These are phyloP conservation scores for Pyrenochaeta sp. DNA, from an alignment of 2,329 filamentous ascomycete genomes.

Conservation along the genomic window DNA sequence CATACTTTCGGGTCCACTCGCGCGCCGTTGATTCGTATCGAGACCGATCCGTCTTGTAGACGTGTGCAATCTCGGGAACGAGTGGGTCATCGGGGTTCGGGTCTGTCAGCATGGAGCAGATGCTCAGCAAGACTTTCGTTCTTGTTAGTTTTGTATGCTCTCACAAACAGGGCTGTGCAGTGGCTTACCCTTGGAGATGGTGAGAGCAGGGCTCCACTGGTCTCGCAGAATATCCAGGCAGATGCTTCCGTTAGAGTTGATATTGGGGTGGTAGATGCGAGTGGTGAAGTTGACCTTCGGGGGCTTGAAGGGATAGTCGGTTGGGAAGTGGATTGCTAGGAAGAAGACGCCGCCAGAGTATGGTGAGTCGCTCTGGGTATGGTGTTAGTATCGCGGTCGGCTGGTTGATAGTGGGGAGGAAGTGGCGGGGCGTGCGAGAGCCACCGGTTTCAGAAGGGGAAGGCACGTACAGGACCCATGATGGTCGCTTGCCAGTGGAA, in stretches of 20 bases:
- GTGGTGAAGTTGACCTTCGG: constrained; percentile 99
- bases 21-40: constrained; percentile 95
- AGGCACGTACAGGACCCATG: constrained; percentile 90
- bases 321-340: constrained; percentile 97
- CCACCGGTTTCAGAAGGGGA: constrained; percentile 6
- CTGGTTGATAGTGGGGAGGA: constrained; percentile 1
- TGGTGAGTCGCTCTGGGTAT: constrained; percentile 82
- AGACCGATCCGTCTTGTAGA: constrained; percentile 98
- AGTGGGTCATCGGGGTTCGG: constrained; percentile 99
- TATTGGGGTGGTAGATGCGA: constrained; percentile 99
- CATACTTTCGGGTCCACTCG: constrained; percentile 99
- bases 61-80: constrained; percentile 97
- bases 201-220: constrained; percentile 98
- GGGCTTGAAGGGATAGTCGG: constrained; percentile 99
- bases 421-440: constrained; percentile 12
- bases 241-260: constrained; percentile 99
- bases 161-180: neutral
- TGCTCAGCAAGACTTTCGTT: constrained; percentile 86
- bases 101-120: constrained; percentile 99
- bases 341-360: constrained; percentile 99
- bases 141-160: constrained; percentile 5
- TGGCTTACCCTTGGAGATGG: constrained; percentile 90
- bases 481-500: constrained; percentile 99
- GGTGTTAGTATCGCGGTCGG: constrained; percentile 38
- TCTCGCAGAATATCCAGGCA: constrained; percentile 98